Base-by-base conservation (phyloP, 345 rosid genomes). In the Stellera chamaejasme region DNA sequence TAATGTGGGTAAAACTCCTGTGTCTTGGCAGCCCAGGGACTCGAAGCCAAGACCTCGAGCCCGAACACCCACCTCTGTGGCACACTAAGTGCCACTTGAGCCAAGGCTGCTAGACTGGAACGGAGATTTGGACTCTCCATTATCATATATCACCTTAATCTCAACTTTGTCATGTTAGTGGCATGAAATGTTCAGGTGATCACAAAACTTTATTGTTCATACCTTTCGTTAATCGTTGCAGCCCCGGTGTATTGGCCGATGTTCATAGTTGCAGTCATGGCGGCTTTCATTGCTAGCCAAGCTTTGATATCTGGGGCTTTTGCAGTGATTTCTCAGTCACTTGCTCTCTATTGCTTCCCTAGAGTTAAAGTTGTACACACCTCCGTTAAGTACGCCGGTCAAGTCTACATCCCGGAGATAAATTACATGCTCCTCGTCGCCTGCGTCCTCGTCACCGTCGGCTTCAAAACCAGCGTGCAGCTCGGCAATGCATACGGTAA, bases 401-500 rank as follows among this genome's bases (percentile, higher is more conserved):
- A 75, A 25, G 74, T 78, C 50, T 75, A 69, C 47, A 54, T 78
- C 5, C 86, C 83, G 0, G 83, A 70, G 43, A 43, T 71, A 43
- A 77, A 80, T 49, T 65, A 55, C 49, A 25, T 77, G 4, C 74
- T 80, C 16, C 77, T 77, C 75, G 0, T 80, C 1, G 77, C 79
- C 11, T 75, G 77, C 49, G 78, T 88, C 8, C 25, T 77, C 0
- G 85, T 88, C 58, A 68, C 78, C 12, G 39, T 59, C 0, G 57
- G 55, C 64, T 89, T 83, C 68, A 69, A 42, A 56, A 73, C 83
- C 27, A 80, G 85, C 0, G 74, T 66, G 10, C 73, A 75, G 59
- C 82, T 89, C 2, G 91, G 95, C 6, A 47, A 89, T 11, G 95
- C 97, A 13, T 85, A 79, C 13, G 93, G 96, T 76, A 25, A 12